Evolutionary conservation across 805 yeast genomes (phyloP).

Genomic region (Scheffersomyces lignosus): DNA sequence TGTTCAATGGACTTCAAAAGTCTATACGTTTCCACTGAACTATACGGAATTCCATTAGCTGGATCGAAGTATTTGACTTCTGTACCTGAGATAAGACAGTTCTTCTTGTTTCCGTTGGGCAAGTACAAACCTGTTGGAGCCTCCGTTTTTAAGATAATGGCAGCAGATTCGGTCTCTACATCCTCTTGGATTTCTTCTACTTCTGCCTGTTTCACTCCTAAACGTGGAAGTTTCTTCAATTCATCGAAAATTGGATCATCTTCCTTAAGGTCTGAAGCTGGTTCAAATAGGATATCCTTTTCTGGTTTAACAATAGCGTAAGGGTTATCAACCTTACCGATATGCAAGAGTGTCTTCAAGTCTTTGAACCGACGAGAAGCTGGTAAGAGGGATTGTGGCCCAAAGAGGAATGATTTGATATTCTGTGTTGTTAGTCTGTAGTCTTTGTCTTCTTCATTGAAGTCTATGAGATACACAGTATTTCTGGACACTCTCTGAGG

Average conservation of each 20-base stretch:
- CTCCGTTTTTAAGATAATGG: constrained; percentile 53
- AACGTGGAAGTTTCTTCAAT: constrained; percentile 52
- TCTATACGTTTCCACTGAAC: constrained; percentile 77
- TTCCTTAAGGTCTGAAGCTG: constrained; percentile 34
- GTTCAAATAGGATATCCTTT: constrained; percentile 32
- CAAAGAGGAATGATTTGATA: constrained; percentile 51
- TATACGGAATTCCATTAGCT: constrained; percentile 80
- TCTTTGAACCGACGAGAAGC: constrained; percentile 55
- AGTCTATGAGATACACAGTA: constrained; percentile 53
- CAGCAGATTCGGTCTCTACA: constrained; percentile 41
- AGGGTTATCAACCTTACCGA: constrained; percentile 39
- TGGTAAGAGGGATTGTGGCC: constrained; percentile 54
- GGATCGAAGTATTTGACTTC: constrained; percentile 89
- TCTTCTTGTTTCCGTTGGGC: constrained; percentile 65
- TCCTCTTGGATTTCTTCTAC: constrained; percentile 46
- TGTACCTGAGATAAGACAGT: constrained; percentile 74
- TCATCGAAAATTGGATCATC: constrained; percentile 42
- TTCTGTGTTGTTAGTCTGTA: constrained; percentile 21
- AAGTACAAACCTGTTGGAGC: constrained; percentile 75
- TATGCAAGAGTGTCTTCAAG: constrained; percentile 50
- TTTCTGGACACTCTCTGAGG: constrained; percentile 58
- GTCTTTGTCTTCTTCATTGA: constrained; percentile 33
- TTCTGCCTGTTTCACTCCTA: constrained; percentile 55
- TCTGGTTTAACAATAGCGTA: constrained; percentile 34
- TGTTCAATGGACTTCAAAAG: constrained; percentile 51